A percentile compares a stretch with the other conserved stretches of the same genome.
Conservation (phyloP, 257 asterid species). For the Solanum appendiculatum region DNA sequence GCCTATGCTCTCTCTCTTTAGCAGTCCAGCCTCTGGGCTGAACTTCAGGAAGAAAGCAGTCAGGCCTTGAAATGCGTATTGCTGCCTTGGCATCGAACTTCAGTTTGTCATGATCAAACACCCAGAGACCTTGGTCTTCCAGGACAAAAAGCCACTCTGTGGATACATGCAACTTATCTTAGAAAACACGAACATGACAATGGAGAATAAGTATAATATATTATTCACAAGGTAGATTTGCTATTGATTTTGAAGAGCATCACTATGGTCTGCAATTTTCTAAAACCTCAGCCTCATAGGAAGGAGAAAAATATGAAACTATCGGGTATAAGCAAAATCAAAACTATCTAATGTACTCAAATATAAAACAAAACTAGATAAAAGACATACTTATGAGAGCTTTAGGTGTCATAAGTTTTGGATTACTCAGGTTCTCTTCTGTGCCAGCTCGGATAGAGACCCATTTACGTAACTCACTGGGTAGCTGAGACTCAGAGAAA, state of each 20-base stretch:
- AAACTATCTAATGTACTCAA: background rate
- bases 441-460: slow-evolving; percentile 27
- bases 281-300: background rate
- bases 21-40: background rate
- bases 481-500: slow-evolving; percentile 44
- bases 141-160: slow-evolving; percentile 51
- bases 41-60: slow-evolving; percentile 7
- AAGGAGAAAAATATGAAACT: background rate
- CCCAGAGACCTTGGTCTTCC: slow-evolving; percentile 32
- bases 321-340: background rate
- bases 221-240: background rate
- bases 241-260: background rate
- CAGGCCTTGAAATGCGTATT: slow-evolving; percentile 7
- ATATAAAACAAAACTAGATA: background rate
- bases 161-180: background rate
- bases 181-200: background rate
- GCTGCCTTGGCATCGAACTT: slow-evolving; percentile 26
- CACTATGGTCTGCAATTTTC: background rate
- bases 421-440: slow-evolving; percentile 17
- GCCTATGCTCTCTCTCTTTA: background rate
- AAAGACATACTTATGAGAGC: slow-evolving; percentile 64
- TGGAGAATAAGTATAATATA: background rate
- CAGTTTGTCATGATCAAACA: slow-evolving; percentile 25
- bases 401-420: slow-evolving; percentile 30
- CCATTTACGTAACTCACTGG: slow-evolving; percentile 49